Evolutionary conservation across 495 filamentous ascomycete genomes (phyloP).

Genomic region (Clavariopsis aquatica): DNA sequence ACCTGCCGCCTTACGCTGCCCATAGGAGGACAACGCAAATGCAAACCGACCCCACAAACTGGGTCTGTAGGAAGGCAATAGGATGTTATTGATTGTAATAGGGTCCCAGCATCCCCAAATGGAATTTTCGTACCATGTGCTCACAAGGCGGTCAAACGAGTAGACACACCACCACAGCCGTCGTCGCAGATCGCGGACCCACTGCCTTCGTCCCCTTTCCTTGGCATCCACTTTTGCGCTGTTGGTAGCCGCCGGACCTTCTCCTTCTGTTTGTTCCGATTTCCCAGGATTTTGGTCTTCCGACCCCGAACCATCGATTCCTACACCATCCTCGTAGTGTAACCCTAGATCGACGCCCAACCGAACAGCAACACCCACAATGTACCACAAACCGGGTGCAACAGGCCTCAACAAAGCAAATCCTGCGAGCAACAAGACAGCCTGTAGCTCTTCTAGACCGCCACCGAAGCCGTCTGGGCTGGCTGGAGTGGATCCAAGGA

Average conservation of each 20-base stretch:
- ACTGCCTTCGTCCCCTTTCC: slow-evolving; percentile 77
- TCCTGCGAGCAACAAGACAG: slow-evolving; percentile 83
- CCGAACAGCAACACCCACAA: slow-evolving; percentile 87
- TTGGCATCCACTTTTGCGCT: slow-evolving; percentile 48
- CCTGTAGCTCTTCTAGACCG: slow-evolving; percentile 88
- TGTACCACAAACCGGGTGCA: slow-evolving; percentile 94
- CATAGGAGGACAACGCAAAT: slow-evolving; percentile 64
- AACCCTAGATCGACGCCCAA: slow-evolving; percentile 88
- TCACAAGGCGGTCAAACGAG: slow-evolving; percentile 80
- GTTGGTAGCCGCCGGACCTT: slow-evolving; percentile 3
- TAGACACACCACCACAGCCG: slow-evolving; percentile 97
- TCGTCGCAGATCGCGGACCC: slow-evolving; percentile 80
- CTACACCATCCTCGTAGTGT: slow-evolving; percentile 86
- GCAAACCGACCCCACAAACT: background rate
- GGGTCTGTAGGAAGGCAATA: background rate
- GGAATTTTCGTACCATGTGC: slow-evolving; percentile 13
- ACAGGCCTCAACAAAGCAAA: slow-evolving; percentile 90
- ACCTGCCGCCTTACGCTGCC: too few species aligned
- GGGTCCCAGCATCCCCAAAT: too few species aligned
- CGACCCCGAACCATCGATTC: slow-evolving; percentile 53
- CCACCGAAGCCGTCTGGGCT: slow-evolving; percentile 64
- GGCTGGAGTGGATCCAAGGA: slow-evolving; percentile 66
- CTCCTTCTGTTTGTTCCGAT: slow-evolving; percentile 8
- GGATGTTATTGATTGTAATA: too few species aligned
- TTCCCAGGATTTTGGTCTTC: slow-evolving; percentile 32